Percentiles rank a stretch among this genome's conserved stretches.
These are phyloP conservation scores for Amphibolis antarctica DNA, from an alignment of 106 monocot genomes.

Conservation along the genomic window DNA sequence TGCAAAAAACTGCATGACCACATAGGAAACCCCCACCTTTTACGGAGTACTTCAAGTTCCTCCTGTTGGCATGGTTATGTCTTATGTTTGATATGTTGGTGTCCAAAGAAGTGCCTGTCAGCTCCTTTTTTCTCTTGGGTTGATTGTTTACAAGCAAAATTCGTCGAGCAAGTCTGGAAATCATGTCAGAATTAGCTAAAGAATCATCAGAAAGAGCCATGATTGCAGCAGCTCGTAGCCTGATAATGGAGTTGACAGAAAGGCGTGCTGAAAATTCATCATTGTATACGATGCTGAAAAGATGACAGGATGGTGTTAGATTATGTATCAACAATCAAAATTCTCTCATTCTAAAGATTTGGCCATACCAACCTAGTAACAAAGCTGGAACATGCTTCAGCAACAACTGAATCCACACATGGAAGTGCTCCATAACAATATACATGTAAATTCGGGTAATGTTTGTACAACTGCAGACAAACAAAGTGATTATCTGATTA, in stretches of 20 bases:
- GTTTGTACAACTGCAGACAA: constrained; percentile 41
- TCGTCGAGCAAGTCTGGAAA: constrained; percentile 50
- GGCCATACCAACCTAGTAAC: constrained; percentile 59
- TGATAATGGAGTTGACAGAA: constrained; percentile 72
- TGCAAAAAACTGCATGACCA: constrained; percentile 44
- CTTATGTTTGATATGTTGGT: constrained; percentile 8
- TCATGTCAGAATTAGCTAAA: constrained; percentile 57
- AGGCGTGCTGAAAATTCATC: constrained; percentile 95
- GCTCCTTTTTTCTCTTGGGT: constrained; percentile 13
- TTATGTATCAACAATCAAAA: not conserved
- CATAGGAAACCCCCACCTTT: constrained; percentile 62
- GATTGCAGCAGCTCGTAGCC: constrained; percentile 79
- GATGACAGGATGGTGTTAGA: not conserved
- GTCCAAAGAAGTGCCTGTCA: constrained; percentile 4
- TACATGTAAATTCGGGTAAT: constrained; percentile 76
- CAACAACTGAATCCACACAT: constrained; percentile 64
- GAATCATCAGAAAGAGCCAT: constrained; percentile 73
- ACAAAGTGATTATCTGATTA: not conserved
- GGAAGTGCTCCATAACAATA: constrained; percentile 87
- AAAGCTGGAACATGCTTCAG: constrained; percentile 90
- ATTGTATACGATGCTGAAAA: constrained; percentile 74
- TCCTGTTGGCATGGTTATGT: constrained; percentile 22
- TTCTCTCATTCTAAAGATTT: not conserved
- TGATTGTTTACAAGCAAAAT: constrained; percentile 34
- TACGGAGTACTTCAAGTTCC: constrained; percentile 33